These are phyloP conservation scores for Ascoidea asiatica DNA, from an alignment of 805 yeast species.

Conservation along the genomic window DNA sequence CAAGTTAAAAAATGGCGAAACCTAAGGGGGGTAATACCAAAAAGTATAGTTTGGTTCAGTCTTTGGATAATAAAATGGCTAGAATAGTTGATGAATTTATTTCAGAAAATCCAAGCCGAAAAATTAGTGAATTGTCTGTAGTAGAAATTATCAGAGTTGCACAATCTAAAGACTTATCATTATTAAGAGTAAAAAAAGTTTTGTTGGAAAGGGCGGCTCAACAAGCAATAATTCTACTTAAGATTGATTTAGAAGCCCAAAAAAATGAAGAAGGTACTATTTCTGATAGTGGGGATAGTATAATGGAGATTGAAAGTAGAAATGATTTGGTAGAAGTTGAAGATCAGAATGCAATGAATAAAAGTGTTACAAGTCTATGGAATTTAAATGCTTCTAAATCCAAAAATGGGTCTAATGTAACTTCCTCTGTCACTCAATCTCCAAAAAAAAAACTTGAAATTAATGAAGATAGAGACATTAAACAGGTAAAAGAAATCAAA, in stretches of 20 bases:
- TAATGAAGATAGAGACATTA: background rate
- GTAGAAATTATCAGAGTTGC: constrained; percentile 5
- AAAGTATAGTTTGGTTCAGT: too few relatives aligned
- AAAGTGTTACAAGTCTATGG: constrained; percentile 68
- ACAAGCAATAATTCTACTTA: constrained; percentile 2
- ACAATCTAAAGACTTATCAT: constrained; percentile 2
- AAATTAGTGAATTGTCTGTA: constrained; percentile 3
- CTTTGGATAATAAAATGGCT: constrained; percentile 2
- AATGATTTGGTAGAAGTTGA: constrained; percentile 49
- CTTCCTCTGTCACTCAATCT: background rate
- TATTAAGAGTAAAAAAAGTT: constrained; percentile 6
- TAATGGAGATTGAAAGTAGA: constrained; percentile 15
- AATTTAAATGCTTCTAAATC: constrained; percentile 17
- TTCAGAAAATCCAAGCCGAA: background rate
- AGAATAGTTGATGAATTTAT: constrained; percentile 1
- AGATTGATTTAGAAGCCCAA: constrained; percentile 4
- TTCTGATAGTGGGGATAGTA: constrained; percentile 7
- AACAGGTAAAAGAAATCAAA: constrained; percentile 2
- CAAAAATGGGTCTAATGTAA: background rate
- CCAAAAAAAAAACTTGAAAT: constrained; percentile 1
- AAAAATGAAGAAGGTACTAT: constrained; percentile 9
- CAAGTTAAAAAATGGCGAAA: too few relatives aligned
- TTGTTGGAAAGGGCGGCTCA: constrained; percentile 7
- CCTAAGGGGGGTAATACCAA: too few relatives aligned
- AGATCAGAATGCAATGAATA: constrained; percentile 61